Conservation (phyloP, 2,329 filamentous ascomycete genomes). For the Aspergillus uvarum region DNA sequence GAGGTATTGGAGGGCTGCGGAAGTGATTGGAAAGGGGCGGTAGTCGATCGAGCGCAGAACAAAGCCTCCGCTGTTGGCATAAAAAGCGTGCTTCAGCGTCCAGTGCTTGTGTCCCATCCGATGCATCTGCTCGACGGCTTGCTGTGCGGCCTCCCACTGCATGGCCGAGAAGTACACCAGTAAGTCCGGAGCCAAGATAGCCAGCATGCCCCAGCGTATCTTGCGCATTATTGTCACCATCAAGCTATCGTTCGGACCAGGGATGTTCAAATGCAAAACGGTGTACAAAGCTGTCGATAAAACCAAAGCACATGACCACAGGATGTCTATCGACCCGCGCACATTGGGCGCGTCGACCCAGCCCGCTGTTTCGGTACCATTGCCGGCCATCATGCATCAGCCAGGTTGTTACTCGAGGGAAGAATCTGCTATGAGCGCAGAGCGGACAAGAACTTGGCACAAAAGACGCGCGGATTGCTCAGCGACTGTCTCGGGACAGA, state of each 20-base stretch:
- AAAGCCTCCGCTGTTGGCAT: slow-evolving; percentile 6
- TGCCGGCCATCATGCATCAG: background rate
- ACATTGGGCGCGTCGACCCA: slow-evolving; percentile 1
- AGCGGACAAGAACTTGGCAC: background rate
- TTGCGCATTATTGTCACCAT: background rate
- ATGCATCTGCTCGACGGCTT: slow-evolving; percentile 1
- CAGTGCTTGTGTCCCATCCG: slow-evolving; percentile 1
- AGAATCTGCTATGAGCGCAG: background rate
- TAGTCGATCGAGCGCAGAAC: background rate
- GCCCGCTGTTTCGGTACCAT: background rate
- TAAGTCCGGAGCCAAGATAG: slow-evolving; percentile 1
- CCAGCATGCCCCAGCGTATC: slow-evolving; percentile 4
- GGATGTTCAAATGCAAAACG: slow-evolving; percentile 6
- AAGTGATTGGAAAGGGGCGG: slow-evolving; percentile 1
- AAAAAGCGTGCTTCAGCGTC: slow-evolving; percentile 3
- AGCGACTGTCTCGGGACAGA: background rate
- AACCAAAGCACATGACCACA: slow-evolving; percentile 2
- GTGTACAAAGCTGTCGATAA: slow-evolving; percentile 3
- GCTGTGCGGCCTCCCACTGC: slow-evolving; percentile 6
- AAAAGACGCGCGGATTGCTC: background rate
- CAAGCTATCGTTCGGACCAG: background rate
- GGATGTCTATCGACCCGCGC: slow-evolving; percentile 5
- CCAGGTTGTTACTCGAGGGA: background rate
- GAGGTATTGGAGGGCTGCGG: background rate
- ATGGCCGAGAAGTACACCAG: slow-evolving; percentile 5